phyloP scores from a whole-genome alignment of 2,329 filamentous ascomycete genomes.

The Venturiaceae sp. region DNA sequence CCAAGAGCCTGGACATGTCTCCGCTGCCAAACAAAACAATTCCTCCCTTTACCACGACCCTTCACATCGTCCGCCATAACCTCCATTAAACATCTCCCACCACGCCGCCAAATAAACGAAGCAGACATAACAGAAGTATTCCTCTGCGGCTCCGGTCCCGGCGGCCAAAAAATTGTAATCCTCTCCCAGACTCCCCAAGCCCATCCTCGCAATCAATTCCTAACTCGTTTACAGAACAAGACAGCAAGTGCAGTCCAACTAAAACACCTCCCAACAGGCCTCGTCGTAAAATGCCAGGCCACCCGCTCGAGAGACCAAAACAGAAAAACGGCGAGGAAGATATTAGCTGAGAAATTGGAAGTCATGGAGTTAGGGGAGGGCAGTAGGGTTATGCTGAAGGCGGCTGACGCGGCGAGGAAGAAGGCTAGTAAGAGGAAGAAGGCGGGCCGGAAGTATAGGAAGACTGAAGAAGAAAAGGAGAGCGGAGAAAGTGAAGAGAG shows the following conservation, averaged over 20 bases:
- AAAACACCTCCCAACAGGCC: conserved; percentile 78
- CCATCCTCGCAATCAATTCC: background rate
- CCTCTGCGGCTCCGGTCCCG: conserved; percentile 83
- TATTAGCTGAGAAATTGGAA: conserved; percentile 73
- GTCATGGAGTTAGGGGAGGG: conserved; percentile 60
- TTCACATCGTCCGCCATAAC: conserved; percentile 7
- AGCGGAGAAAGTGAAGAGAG: conserved; percentile 12
- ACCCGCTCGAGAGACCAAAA: conserved; percentile 84
- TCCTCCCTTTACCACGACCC: background rate
- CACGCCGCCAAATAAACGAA: conserved; percentile 66
- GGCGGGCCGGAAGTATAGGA: conserved; percentile 66
- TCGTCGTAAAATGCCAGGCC: conserved; percentile 89
- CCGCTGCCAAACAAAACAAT: background rate
- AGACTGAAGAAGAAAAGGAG: conserved; percentile 43
- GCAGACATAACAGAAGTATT: conserved; percentile 75
- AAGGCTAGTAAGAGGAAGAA: conserved; percentile 75
- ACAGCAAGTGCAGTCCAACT: conserved; percentile 91
- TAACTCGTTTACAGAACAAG: conserved; percentile 60
- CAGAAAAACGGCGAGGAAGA: conserved; percentile 68
- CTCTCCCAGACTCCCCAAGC: background rate
- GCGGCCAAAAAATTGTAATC: conserved; percentile 85
- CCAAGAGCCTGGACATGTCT: background rate
- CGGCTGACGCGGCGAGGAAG: conserved; percentile 53
- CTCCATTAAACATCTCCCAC: conserved; percentile 54
- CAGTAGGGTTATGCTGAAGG: conserved; percentile 57